These are phyloP conservation scores for Chytriomyces hyalinus DNA, from an alignment of 192 early-diverging fungal species.

Conservation along the genomic window DNA sequence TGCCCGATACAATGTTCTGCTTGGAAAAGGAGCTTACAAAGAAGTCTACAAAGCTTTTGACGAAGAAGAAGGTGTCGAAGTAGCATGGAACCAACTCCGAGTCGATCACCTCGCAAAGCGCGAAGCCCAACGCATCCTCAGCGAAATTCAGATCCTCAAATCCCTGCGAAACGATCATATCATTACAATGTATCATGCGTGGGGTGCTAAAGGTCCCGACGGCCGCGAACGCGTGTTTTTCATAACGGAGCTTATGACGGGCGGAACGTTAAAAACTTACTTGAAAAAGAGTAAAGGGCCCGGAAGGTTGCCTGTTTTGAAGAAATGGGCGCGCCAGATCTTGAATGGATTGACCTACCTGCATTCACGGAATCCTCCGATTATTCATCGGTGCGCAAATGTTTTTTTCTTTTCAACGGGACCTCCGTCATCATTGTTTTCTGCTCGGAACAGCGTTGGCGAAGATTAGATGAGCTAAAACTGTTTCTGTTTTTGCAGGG, in stretches of 20 bases:
- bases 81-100: slow-evolving; percentile 87
- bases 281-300: slow-evolving; percentile 72
- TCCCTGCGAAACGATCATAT: slow-evolving; percentile 82
- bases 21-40: slow-evolving; percentile 88
- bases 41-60: slow-evolving; percentile 87
- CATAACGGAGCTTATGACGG: slow-evolving; percentile 89
- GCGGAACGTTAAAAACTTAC: slow-evolving; percentile 82
- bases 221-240: slow-evolving; percentile 75
- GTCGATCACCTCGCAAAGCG: slow-evolving; percentile 50
- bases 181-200: slow-evolving; percentile 44
- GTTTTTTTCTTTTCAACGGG: too few relatives aligned
- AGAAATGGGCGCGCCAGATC: slow-evolving; percentile 82
- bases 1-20: slow-evolving; percentile 58
- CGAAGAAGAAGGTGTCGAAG: slow-evolving; percentile 86
- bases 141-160: slow-evolving; percentile 73
- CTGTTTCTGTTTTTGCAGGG: slow-evolving; percentile 5
- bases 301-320: slow-evolving; percentile 75
- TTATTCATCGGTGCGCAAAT: slow-evolving; percentile 71
- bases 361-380: slow-evolving; percentile 77
- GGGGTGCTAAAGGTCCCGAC: slow-evolving; percentile 46
- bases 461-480: too few relatives aligned
- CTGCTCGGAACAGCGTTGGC: too few relatives aligned
- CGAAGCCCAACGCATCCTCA: slow-evolving; percentile 48
- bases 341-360: slow-evolving; percentile 79
- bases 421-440: too few relatives aligned